A percentile compares a stretch with the other conserved stretches of the same genome.
Evolutionary conservation across 306 rosid species (phyloP).

Genomic region (Cyamopsis tetragonoloba): DNA sequence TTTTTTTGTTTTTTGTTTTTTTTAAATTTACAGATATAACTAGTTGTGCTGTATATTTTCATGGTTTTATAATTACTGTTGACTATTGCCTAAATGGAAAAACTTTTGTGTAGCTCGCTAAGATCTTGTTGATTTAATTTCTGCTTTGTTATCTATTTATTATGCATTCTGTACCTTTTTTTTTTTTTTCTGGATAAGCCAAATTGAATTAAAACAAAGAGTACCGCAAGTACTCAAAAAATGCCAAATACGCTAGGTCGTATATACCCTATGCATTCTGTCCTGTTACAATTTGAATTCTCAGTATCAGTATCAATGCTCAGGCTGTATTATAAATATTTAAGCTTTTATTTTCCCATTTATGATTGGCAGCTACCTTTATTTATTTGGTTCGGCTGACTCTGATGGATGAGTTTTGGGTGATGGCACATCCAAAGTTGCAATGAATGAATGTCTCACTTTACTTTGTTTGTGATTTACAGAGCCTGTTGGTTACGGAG

Average conservation of each 20-base stretch:
- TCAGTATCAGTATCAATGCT: not conserved
- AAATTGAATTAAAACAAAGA: no score
- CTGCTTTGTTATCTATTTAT: no score
- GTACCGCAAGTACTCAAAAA: no score
- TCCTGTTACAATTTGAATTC: not conserved
- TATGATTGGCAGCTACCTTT: not conserved
- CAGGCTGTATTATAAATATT: not conserved
- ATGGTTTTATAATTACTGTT: constrained; percentile 1
- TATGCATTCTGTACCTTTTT: no score
- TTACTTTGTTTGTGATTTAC: constrained; percentile 34
- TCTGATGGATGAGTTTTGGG: not conserved
- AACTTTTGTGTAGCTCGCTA: not conserved
- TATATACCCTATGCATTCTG: no score
- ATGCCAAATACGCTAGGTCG: no score
- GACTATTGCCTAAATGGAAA: not conserved
- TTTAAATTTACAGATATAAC: not conserved
- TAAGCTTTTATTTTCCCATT: not conserved
- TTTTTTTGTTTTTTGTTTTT: not conserved
- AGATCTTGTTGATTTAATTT: not conserved
- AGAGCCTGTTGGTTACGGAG: constrained; percentile 96
- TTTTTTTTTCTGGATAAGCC: no score
- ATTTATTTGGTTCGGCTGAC: not conserved
- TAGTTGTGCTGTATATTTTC: not conserved
- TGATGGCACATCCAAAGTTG: not conserved
- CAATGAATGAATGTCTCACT: constrained; percentile 17